phyloP scores from a whole-genome alignment of 345 rosid genomes.

The Triadica sebifera region DNA sequence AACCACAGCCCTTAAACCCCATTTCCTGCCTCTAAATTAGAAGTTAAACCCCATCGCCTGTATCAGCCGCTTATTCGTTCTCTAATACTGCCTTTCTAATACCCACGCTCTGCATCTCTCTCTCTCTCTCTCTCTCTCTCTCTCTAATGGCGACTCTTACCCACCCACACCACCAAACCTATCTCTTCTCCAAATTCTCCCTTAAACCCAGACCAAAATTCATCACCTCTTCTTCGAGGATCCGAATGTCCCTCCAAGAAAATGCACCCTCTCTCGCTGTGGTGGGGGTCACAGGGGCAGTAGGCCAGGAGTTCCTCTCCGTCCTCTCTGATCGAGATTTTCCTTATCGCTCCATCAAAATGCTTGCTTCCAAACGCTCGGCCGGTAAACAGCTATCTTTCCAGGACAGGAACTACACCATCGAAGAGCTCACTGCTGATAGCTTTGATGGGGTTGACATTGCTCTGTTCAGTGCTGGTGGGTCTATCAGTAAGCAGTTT shows the following conservation, averaged over 20 bases:
- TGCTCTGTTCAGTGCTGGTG: constrained; percentile 90
- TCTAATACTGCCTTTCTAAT: background rate
- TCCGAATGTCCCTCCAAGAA: constrained; percentile 81
- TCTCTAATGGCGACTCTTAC: constrained; percentile 29
- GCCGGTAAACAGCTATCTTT: constrained; percentile 73
- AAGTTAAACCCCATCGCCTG: background rate
- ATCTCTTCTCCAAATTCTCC: constrained; percentile 36
- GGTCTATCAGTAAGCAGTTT: constrained; percentile 79
- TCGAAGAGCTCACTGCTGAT: constrained; percentile 73
- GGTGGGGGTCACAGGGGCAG: constrained; percentile 93
- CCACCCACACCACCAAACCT: constrained; percentile 19
- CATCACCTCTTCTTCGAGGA: constrained; percentile 33
- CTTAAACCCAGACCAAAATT: constrained; percentile 25
- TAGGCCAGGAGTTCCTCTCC: constrained; percentile 88
- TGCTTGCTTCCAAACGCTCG: constrained; percentile 95
- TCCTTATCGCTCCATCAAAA: constrained; percentile 87
- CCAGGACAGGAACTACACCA: constrained; percentile 52
- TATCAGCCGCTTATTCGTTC: constrained; percentile 20
- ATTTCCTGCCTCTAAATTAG: background rate
- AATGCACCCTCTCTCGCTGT: constrained; percentile 82
- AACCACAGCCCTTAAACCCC: too few species aligned
- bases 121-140: background rate
- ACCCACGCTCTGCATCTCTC: background rate
- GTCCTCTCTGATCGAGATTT: constrained; percentile 84
- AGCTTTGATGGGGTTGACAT: constrained; percentile 87